Percentiles rank a stretch among this genome's conserved stretches.
These are phyloP conservation scores for Coemansia sp. DNA, from an alignment of 192 early-diverging fungal genomes.

Conservation along the genomic window DNA sequence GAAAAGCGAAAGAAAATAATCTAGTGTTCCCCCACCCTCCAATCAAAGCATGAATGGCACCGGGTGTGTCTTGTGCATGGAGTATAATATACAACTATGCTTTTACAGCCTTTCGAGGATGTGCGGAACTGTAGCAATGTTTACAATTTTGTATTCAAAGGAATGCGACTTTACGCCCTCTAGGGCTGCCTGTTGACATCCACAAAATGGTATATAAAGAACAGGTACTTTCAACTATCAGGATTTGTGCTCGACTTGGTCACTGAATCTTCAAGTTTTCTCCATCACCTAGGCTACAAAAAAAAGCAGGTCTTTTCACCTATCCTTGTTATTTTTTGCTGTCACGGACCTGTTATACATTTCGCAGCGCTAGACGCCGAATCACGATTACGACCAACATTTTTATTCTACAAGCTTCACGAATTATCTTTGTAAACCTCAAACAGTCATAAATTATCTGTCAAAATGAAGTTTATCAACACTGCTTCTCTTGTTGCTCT, in stretches of 20 bases:
- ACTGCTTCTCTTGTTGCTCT: conserved; percentile 34
- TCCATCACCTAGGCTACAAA: neutral
- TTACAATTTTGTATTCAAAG: neutral
- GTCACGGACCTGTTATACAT: neutral
- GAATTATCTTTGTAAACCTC: neutral
- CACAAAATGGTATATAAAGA: neutral
- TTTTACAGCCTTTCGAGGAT: neutral
- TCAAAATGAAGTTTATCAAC: conserved; percentile 40
- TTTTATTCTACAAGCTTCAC: neutral
- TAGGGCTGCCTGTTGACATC: neutral
- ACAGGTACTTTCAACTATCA: neutral
- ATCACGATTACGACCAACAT: neutral
- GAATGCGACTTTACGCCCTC: too few species aligned
- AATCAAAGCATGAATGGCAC: neutral
- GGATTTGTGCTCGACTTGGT: neutral
- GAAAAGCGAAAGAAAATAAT: neutral
- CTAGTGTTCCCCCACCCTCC: neutral
- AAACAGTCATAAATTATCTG: neutral
- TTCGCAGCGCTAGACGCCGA: neutral
- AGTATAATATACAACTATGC: too few species aligned
- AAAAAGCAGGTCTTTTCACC: neutral
- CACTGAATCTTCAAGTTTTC: neutral
- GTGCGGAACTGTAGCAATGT: neutral
- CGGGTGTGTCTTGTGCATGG: too few species aligned
- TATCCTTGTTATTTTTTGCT: neutral